Evolutionary conservation across 257 asterid species (phyloP), one percentile per base, ranked within the genome.

Genomic region (Solanum peruvianum): DNA sequence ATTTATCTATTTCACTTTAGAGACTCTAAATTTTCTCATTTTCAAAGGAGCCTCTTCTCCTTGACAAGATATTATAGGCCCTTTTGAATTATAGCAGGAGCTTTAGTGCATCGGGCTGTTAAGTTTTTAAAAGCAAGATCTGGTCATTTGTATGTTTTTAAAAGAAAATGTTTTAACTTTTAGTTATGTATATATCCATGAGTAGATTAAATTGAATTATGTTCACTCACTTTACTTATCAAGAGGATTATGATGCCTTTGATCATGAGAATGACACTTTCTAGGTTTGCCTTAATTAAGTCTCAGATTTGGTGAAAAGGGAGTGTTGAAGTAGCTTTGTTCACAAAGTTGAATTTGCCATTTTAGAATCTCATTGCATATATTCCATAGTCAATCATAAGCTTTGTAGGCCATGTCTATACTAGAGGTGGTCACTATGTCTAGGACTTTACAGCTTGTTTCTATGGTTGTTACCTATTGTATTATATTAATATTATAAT

Each of bases 11-110:
- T 96, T 96, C 90, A 95, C 98, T 25, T 87, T 96, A 84, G 98
- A 94, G 93, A 94, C 97, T 18, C 94, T 96, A 82, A 94, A 94
- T 89, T 96, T 96, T 86, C 98, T 96, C 85, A 95, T 96, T 92
- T 96, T 95, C 93, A 96, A 93, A 91, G 98, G 97, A 76, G 95
- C 97, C 86, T 88, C 94, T 82, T 45, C 87, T 86, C 85, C 87
- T 44, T 84, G 88, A 88, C 81, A 13, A 35, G 86, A 16, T 70
- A 31, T 15, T 8, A 56, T 56, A 56, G n/a, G 64, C n/a, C n/a
- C 11, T 18, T 56, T 20, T 7, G 11, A 0, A 0, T n/a, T 56
- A 56, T 56, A 56, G 11, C n/a, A 20, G 1, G 11, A 56, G 64
- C 11, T 56, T 56, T 56, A 56, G 64, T 56, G 64, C 5, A 56